Percentiles rank a stretch among this genome's conserved stretches.
Evolutionary conservation across 768 basidiomycete genomes (phyloP).

Genomic region (Tephrocybe rancida): DNA sequence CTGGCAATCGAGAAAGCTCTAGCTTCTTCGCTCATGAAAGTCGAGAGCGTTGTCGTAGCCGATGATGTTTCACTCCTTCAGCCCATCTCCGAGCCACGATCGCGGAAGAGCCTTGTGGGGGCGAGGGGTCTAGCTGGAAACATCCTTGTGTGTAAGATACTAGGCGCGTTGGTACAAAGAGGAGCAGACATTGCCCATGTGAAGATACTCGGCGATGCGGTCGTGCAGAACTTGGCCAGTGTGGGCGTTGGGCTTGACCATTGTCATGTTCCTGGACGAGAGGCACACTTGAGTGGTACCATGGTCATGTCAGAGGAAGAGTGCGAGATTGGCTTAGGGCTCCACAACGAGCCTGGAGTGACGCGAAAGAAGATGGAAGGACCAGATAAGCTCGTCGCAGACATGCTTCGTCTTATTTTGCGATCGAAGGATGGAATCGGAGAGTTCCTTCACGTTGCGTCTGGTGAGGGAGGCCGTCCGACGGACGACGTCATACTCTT

Average conservation of each 20-base stretch:
- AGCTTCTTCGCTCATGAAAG: slow-evolving; percentile 28
- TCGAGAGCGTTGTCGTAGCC: slow-evolving; percentile 52
- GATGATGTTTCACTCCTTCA: slow-evolving; percentile 55
- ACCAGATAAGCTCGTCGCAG: slow-evolving; percentile 24
- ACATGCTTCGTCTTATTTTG: slow-evolving; percentile 39
- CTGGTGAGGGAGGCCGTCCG: slow-evolving; percentile 30
- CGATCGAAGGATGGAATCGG: slow-evolving; percentile 44
- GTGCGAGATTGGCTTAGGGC: slow-evolving; percentile 53
- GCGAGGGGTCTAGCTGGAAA: slow-evolving; percentile 51
- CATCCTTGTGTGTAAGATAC: slow-evolving; percentile 56
- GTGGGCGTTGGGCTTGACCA: slow-evolving; percentile 51
- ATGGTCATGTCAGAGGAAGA: slow-evolving; percentile 25
- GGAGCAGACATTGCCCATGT: slow-evolving; percentile 36
- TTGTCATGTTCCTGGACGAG: slow-evolving; percentile 57
- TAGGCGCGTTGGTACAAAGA: slow-evolving; percentile 50
- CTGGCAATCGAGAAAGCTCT: slow-evolving; percentile 56
- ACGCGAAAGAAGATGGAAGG: slow-evolving; percentile 38
- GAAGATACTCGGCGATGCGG: slow-evolving; percentile 34
- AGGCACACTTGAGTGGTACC: slow-evolving; percentile 17
- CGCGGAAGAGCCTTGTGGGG: slow-evolving; percentile 39
- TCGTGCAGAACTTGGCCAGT: slow-evolving; percentile 32
- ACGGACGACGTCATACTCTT: slow-evolving; percentile 51
- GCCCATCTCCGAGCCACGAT: slow-evolving; percentile 13
- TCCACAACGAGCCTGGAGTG: slow-evolving; percentile 58
- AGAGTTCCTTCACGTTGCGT: slow-evolving; percentile 7